These are phyloP conservation scores for Pseudocercospora fuligena DNA, from an alignment of 2,329 filamentous ascomycete genomes.

Conservation along the genomic window DNA sequence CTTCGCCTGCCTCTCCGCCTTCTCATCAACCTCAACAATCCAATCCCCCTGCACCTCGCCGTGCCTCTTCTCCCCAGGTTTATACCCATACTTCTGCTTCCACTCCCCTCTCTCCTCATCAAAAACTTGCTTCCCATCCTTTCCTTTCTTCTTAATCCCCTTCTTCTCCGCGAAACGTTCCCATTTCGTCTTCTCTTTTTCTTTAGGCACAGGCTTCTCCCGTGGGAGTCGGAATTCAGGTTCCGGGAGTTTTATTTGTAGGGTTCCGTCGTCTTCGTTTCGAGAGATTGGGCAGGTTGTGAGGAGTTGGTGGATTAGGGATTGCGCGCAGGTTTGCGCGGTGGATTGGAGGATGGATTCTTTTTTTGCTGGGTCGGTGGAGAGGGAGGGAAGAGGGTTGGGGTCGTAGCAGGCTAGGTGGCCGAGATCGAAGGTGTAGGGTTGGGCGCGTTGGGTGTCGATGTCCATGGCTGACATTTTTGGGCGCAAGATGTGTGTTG, in stretches of 20 bases:
- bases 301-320: slow-evolving; percentile 91
- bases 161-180: slow-evolving; percentile 95
- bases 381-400: slow-evolving; percentile 71
- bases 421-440: slow-evolving; percentile 90
- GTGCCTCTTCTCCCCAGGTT: slow-evolving; percentile 79
- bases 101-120: slow-evolving; percentile 85
- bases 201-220: slow-evolving; percentile 85
- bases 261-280: slow-evolving; percentile 62
- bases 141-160: slow-evolving; percentile 88
- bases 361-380: slow-evolving; percentile 47
- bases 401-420: slow-evolving; percentile 85
- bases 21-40: slow-evolving; percentile 85
- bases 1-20: slow-evolving; percentile 63
- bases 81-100: slow-evolving; percentile 94
- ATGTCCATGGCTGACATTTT: slow-evolving; percentile 23
- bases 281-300: slow-evolving; percentile 81
- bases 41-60: slow-evolving; percentile 73
- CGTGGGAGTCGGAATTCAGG: slow-evolving; percentile 75
- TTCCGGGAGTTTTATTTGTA: slow-evolving; percentile 77
- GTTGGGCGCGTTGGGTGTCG: slow-evolving; percentile 69
- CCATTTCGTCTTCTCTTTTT: slow-evolving; percentile 89
- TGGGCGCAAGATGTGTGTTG: too few relatives aligned
- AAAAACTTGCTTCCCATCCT: slow-evolving; percentile 80
- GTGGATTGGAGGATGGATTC: slow-evolving; percentile 73
- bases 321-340: slow-evolving; percentile 89